Evolutionary conservation across 805 yeast genomes (phyloP).

Genomic region (Candida xiaguanensis): DNA sequence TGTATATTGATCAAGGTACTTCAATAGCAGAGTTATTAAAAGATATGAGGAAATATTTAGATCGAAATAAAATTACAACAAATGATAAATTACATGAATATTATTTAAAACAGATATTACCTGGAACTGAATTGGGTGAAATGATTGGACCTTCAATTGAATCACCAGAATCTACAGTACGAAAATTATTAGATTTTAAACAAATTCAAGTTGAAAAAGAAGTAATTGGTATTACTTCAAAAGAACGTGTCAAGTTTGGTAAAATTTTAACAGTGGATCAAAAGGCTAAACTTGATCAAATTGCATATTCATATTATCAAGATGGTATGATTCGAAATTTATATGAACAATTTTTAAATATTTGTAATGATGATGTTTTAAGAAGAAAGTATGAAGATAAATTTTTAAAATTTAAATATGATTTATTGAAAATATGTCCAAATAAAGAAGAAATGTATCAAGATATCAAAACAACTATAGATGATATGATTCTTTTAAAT

Average conservation of each 20-base stretch:
- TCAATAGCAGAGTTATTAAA: conserved; percentile 47
- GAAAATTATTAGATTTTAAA: conserved; percentile 39
- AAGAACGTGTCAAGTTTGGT: conserved; percentile 49
- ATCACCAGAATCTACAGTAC: conserved; percentile 43
- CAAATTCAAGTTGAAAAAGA: conserved; percentile 37
- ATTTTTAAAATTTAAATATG: conserved; percentile 53
- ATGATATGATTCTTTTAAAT: conserved; percentile 69
- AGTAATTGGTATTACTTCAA: conserved; percentile 40
- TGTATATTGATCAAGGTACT: conserved; percentile 39
- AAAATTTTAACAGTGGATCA: conserved; percentile 40
- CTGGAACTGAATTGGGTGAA: conserved; percentile 55
- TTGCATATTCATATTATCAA: conserved; percentile 45
- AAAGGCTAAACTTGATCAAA: conserved; percentile 31
- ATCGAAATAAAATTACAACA: conserved; percentile 25
- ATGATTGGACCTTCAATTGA: conserved; percentile 43
- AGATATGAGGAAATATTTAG: conserved; percentile 45
- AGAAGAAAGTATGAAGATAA: conserved; percentile 61
- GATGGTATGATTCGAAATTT: conserved; percentile 50
- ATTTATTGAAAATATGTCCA: conserved; percentile 53
- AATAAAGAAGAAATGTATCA: conserved; percentile 30
- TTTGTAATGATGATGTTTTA: conserved; percentile 53
- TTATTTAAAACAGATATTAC: conserved; percentile 50
- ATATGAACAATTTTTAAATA: conserved; percentile 54
- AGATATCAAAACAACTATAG: conserved; percentile 53
- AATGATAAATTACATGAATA: conserved; percentile 37